Base-by-base conservation (phyloP, 306 rosid species). In the Styphnolobium japonicum region DNA sequence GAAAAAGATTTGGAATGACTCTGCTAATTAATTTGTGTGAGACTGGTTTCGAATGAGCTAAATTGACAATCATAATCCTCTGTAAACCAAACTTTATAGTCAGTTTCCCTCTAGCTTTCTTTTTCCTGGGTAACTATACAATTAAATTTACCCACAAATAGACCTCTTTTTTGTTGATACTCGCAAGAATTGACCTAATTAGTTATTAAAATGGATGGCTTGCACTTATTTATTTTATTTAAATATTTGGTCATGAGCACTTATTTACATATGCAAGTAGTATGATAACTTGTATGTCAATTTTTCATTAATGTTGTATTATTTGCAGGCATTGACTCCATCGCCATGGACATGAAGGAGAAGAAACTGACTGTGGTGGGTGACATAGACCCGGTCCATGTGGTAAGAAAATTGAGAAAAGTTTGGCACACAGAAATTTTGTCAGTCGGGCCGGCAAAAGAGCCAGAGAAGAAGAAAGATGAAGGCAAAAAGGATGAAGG, bases 391-490 rank as follows among this genome's bases (percentile, higher is more conserved):
- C 92, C 92, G 2, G 88, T 89, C 10, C 21, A 55, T 0, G 67
- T 89, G 31, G 90, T 80, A n/a, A 69, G 34, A 43, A 91, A 87
- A 53, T 11, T 89, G 18, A 73, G 92, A 51, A 91, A 89, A 68
- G 10, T 22, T 33, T 89, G 89, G 89, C 34, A 3, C 53, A 19
- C 88, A 18, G 92, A 89, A 1, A 86, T 91, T 0, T 5, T 89
- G 37, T 78, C 91, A 6, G 86, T 91, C 21, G 92, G 97, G 56
- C 97, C 93, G 2, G 90, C 93, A 0, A 91, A 89, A 55, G 90
- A 89, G 83, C 76, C 76, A 15, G 90, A 84, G 40, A 86, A 89
- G 86, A 85, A 87, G 79, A 83, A 86, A 22, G 80, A 86, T 0
- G 92, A 68, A 0, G 79, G 52, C 6, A 87, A 89, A 76, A 71